Evolutionary conservation across 140 eudicot species (phyloP), one percentile per base, ranked within the genome.

Genomic region (Cichorium intybus): DNA sequence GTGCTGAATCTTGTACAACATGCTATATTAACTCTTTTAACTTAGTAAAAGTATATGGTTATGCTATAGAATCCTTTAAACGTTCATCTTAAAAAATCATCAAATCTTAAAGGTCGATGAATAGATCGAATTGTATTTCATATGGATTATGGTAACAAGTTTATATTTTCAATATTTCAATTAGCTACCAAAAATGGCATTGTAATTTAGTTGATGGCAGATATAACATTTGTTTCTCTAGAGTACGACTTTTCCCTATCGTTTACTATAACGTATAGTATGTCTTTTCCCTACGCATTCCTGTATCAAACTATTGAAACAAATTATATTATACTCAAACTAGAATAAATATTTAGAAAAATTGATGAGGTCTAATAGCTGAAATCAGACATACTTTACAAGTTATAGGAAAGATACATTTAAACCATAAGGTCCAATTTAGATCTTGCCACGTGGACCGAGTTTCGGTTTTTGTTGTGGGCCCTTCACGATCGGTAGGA

Each of bases 361-460:
- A 62, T 50, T 34, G 31, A 54, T 28, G 9, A 70, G 24, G 73
- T 64, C 69, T 70, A 55, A 54, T 69, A 57, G 33, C 14, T 55
- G 74, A 59, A 73, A 72, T 70, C 75, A 68, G 22, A 53, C 64
- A 71, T 79, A 86, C 88, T 83, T 83, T 84, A 85, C 92, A 83
- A 68, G 78, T 20, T 63, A 73, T 60, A 52, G 77, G 70, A 73
- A 72, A 68, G 81, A 77, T 46, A 73, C 80, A 82, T 69, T 47
- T 37, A 55, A 79, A 15, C 64, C 60, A 68, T 61, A 68, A 16
- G 47, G 76, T 51, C 56, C 52, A 66, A 65, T 84, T 84, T 89
- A 94, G 88, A 89, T 86, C 77, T 94, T 94, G 64, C 97, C 97
- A 63, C 97, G 90, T 31, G 99, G 99, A n/a, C 97, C 99, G 35